phyloP scores from a whole-genome alignment of 2,329 filamentous ascomycete species.

The Cladophialophora chaetospira region DNA sequence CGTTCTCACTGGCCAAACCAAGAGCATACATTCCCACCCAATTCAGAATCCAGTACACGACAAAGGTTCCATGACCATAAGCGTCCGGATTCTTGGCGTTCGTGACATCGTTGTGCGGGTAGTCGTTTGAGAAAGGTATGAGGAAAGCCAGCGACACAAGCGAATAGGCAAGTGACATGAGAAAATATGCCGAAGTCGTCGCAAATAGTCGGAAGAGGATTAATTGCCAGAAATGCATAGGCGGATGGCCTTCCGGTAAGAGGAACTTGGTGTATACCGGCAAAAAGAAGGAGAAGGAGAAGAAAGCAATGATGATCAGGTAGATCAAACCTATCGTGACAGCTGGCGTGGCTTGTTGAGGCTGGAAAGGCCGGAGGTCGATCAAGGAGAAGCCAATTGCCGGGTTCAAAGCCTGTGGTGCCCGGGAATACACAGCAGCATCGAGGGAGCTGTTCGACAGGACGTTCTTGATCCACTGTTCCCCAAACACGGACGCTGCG shows the following conservation, averaged over 20 bases:
- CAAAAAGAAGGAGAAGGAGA: slow-evolving; percentile 66
- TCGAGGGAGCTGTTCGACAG: slow-evolving; percentile 30
- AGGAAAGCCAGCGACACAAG: slow-evolving; percentile 65
- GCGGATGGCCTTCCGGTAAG: slow-evolving; percentile 56
- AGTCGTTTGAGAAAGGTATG: slow-evolving; percentile 58
- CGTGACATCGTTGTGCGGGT: slow-evolving; percentile 40
- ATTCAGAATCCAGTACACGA: slow-evolving; percentile 66
- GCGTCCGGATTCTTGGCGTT: slow-evolving; percentile 50
- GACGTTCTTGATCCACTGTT: slow-evolving; percentile 39
- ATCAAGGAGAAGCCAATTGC: slow-evolving; percentile 58
- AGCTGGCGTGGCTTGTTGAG: slow-evolving; percentile 57
- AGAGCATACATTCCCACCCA: slow-evolving; percentile 65
- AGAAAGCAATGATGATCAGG: slow-evolving; percentile 68
- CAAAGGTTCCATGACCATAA: slow-evolving; percentile 61
- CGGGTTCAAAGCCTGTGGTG: slow-evolving; percentile 56
- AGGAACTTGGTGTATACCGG: slow-evolving; percentile 64
- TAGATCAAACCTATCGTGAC: slow-evolving; percentile 67
- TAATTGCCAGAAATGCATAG: slow-evolving; percentile 60
- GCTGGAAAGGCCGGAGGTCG: slow-evolving; percentile 63
- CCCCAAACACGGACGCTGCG: slow-evolving; percentile 53
- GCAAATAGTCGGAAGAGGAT: slow-evolving; percentile 42
- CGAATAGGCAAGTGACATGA: slow-evolving; percentile 64
- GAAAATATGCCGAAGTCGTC: slow-evolving; percentile 60
- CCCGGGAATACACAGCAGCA: slow-evolving; percentile 39
- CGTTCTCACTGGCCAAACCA: slow-evolving; percentile 66